phyloP scores from a whole-genome alignment of 2,329 filamentous ascomycete genomes.

The Parascedosporium putredinis region DNA sequence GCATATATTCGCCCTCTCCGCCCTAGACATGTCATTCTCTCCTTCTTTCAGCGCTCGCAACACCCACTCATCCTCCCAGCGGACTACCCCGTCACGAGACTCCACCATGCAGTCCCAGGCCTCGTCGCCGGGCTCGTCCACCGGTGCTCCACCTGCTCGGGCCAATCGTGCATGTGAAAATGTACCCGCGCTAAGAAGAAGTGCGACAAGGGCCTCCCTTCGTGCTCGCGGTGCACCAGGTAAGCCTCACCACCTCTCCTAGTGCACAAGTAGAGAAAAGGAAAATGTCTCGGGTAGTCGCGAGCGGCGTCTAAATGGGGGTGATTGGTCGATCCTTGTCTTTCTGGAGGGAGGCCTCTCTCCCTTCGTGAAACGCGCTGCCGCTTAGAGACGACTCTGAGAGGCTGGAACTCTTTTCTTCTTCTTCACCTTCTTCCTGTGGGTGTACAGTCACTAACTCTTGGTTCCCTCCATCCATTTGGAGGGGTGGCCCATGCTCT shows the following conservation, averaged over 20 bases:
- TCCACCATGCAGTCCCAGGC: slow-evolving; percentile 5
- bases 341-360: no score
- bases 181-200: slow-evolving; percentile 28
- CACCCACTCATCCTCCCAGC: not conserved
- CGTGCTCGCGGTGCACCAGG: slow-evolving; percentile 25
- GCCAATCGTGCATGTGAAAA: slow-evolving; percentile 26
- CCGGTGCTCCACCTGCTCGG: slow-evolving; percentile 16
- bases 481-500: no score
- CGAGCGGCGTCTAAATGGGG: no score
- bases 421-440: no score
- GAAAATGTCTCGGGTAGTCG: no score
- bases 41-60: not conserved
- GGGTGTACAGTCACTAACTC: no score
- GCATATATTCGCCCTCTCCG: no score
- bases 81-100: not conserved
- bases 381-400: no score
- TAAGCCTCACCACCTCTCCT: slow-evolving; percentile 14
- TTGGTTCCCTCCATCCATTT: not conserved
- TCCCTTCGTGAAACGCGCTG: no score
- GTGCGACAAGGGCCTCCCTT: slow-evolving; percentile 25
- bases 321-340: not conserved
- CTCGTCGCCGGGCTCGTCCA: slow-evolving; percentile 19
- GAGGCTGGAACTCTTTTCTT: not conserved
- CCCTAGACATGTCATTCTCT: not conserved
- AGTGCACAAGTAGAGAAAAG: no score